phyloP scores from a whole-genome alignment of 2,329 filamentous ascomycete genomes.

The Lasiodiplodia sp. region DNA sequence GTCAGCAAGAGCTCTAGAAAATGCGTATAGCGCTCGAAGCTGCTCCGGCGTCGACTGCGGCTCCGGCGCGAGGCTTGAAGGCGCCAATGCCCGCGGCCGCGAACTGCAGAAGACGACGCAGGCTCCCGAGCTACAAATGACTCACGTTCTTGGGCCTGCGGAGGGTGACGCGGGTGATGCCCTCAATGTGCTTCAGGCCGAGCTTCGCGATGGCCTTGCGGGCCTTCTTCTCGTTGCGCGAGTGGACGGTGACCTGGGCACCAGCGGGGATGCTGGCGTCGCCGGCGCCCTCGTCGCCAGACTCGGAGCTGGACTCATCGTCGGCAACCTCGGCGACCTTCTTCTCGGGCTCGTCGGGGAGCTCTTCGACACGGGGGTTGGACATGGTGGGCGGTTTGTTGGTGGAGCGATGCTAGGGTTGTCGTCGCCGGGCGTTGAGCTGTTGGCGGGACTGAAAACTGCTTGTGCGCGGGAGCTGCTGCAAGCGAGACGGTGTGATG shows the following conservation, averaged over 20 bases:
- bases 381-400: slow-evolving; percentile 73
- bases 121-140: slow-evolving; percentile 41
- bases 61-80: background rate
- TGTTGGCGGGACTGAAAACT: slow-evolving; percentile 29
- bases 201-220: slow-evolving; percentile 99
- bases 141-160: slow-evolving; percentile 98
- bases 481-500: slow-evolving; percentile 29
- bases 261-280: slow-evolving; percentile 79
- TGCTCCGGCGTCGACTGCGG: background rate
- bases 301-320: slow-evolving; percentile 75
- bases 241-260: slow-evolving; percentile 90
- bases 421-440: slow-evolving; percentile 31
- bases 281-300: slow-evolving; percentile 71
- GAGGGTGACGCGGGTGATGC: slow-evolving; percentile 97
- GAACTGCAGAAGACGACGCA: background rate
- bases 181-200: slow-evolving; percentile 92
- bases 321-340: slow-evolving; percentile 81
- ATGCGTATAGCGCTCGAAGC: background rate
- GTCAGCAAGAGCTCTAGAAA: slow-evolving; percentile 17
- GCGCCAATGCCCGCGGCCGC: slow-evolving; percentile 8
- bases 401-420: slow-evolving; percentile 37
- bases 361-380: slow-evolving; percentile 97
- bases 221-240: slow-evolving; percentile 99
- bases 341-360: slow-evolving; percentile 83
- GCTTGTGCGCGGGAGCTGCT: slow-evolving; percentile 26